These are phyloP conservation scores for Oldenlandia corymbosa DNA, from an alignment of 257 asterid species.

Conservation along the genomic window DNA sequence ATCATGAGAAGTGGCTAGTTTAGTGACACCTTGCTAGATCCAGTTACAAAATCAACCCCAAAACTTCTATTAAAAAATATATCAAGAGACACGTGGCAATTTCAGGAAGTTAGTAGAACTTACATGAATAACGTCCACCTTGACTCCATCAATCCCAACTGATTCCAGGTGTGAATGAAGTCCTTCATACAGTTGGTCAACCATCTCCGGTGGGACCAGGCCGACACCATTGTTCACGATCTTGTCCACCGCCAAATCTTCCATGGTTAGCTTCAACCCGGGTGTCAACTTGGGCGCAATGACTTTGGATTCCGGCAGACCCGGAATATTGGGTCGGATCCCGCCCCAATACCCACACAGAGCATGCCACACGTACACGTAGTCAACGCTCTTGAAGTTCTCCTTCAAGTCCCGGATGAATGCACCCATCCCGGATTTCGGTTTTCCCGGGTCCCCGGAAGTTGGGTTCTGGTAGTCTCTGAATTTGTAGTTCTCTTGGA, in stretches of 20 bases:
- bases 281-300: constrained; percentile 64
- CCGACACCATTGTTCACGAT: constrained; percentile 89
- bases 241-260: constrained; percentile 90
- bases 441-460: constrained; percentile 37
- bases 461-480: constrained; percentile 62
- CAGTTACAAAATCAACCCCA: too few relatives aligned
- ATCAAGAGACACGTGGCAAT: background rate
- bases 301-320: constrained; percentile 60
- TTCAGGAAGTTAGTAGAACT: constrained; percentile 2
- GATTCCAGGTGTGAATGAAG: constrained; percentile 76
- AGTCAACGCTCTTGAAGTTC: constrained; percentile 52
- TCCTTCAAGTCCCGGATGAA: constrained; percentile 66
- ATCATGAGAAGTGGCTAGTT: too few relatives aligned
- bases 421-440: constrained; percentile 64
- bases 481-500: constrained; percentile 75
- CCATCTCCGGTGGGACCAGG: constrained; percentile 72
- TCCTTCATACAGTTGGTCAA: constrained; percentile 64
- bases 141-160: constrained; percentile 89
- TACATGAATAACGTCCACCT: constrained; percentile 93
- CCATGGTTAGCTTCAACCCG: constrained; percentile 80
- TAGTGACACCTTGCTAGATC: too few relatives aligned
- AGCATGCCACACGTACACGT: constrained; percentile 94
- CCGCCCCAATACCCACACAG: constrained; percentile 99
- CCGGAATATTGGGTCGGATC: constrained; percentile 47
- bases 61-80: too few relatives aligned